Evolutionary conservation across 805 yeast genomes (phyloP).

Genomic region (Saturnispora diversa): DNA sequence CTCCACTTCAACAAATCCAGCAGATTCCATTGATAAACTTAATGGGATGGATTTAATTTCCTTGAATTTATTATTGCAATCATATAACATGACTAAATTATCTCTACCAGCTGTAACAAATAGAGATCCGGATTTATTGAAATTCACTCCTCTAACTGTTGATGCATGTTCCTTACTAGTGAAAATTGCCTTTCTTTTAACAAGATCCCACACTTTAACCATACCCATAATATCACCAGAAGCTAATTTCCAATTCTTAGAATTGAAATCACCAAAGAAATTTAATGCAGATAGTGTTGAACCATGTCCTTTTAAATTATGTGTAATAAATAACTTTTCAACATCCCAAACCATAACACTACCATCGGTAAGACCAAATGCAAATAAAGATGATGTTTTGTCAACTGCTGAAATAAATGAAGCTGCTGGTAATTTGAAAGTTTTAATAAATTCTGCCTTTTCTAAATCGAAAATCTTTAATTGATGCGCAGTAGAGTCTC

Average conservation of each 20-base stretch:
- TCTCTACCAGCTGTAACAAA: constrained; percentile 88
- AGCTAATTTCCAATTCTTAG: constrained; percentile 68
- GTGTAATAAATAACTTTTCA: constrained; percentile 80
- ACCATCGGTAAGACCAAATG: constrained; percentile 95
- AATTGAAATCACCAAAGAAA: constrained; percentile 67
- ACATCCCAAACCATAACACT: constrained; percentile 86
- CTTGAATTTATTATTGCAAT: constrained; percentile 39
- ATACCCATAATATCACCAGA: constrained; percentile 58
- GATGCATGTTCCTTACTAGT: constrained; percentile 65
- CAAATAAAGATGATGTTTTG: constrained; percentile 73
- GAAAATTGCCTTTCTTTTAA: constrained; percentile 58
- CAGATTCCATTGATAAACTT: constrained; percentile 61
- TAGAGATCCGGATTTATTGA: constrained; percentile 42
- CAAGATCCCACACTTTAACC: constrained; percentile 56
- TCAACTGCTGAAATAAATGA: constrained; percentile 73
- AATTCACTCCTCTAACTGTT: constrained; percentile 80
- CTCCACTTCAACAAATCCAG: constrained; percentile 45
- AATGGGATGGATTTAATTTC: constrained; percentile 62
- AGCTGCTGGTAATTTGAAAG: constrained; percentile 65
- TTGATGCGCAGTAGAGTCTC: constrained; percentile 48
- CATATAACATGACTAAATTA: constrained; percentile 57
- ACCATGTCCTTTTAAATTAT: constrained; percentile 88
- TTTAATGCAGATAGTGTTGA: constrained; percentile 69
- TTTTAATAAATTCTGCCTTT: constrained; percentile 35
- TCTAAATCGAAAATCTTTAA: constrained; percentile 55